These are phyloP conservation scores for Besnoitia besnoiti DNA, from an alignment of 169 alveolate species.

Conservation along the genomic window DNA sequence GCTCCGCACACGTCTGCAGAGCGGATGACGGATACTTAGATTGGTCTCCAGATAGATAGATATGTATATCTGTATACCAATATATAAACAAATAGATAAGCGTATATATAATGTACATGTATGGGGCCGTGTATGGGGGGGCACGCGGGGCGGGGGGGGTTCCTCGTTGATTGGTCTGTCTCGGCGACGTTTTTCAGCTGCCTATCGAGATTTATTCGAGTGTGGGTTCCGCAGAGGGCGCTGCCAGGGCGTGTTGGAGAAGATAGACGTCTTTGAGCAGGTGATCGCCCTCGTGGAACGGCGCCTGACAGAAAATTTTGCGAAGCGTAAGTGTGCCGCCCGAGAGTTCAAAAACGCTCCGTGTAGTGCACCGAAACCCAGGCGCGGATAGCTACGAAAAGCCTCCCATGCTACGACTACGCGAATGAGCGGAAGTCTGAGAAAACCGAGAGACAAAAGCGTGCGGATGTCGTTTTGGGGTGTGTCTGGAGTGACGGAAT, in stretches of 20 bases:
- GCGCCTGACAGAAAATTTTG: neutral
- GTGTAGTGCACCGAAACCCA: too few species aligned
- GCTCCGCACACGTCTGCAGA: neutral
- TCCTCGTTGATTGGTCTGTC: too few species aligned
- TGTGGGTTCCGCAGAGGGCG: neutral
- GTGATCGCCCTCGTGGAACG: neutral
- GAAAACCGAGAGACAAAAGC: too few species aligned
- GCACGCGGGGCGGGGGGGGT: too few species aligned
- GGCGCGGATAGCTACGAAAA: too few species aligned
- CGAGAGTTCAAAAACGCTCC: too few species aligned
- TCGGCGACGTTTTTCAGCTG: too few species aligned
- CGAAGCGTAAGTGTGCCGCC: neutral
- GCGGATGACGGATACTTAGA: neutral
- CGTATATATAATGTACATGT: neutral
- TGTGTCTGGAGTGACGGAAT: too few species aligned
- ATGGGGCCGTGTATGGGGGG: neutral
- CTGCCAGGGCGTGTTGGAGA: neutral
- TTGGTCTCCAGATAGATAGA: neutral
- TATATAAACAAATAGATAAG: neutral
- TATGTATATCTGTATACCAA: neutral
- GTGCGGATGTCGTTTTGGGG: too few species aligned
- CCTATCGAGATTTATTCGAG: too few species aligned
- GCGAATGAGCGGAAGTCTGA: too few species aligned
- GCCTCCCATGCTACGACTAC: too few species aligned
- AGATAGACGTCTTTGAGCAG: neutral